Conservation (phyloP, 371 early-diverging fungal species). For the Smittium culicis region DNA sequence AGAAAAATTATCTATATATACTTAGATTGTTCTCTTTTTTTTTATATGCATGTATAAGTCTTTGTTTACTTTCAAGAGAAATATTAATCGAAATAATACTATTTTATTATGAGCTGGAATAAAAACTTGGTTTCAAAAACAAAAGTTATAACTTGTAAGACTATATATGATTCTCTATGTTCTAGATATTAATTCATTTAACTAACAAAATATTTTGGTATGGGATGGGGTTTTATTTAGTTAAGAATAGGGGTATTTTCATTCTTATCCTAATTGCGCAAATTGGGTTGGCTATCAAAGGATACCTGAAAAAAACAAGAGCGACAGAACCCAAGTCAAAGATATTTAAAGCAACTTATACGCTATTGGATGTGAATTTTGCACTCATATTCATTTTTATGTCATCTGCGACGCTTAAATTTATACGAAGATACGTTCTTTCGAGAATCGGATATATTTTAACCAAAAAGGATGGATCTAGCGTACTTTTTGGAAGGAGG, state of each 20-base stretch:
- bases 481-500: not conserved
- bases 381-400: not conserved
- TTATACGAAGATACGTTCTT: not conserved
- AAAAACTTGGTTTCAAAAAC: not conserved
- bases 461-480: not conserved
- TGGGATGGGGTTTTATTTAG: not conserved
- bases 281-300: not conserved
- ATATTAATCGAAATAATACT: too few relatives aligned
- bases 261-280: not conserved
- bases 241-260: not conserved
- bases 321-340: not conserved
- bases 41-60: too few relatives aligned
- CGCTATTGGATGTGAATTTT: not conserved
- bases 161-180: not conserved
- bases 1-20: too few relatives aligned
- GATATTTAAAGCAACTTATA: not conserved
- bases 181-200: not conserved
- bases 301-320: not conserved
- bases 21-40: too few relatives aligned
- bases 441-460: not conserved
- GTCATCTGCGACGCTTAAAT: not conserved
- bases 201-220: not conserved
- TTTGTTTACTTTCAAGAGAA: too few relatives aligned
- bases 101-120: too few relatives aligned
- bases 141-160: not conserved